Evolutionary conservation across 176 grass and related monocot genomes (phyloP).

Genomic region (Cenchrus americanus): DNA sequence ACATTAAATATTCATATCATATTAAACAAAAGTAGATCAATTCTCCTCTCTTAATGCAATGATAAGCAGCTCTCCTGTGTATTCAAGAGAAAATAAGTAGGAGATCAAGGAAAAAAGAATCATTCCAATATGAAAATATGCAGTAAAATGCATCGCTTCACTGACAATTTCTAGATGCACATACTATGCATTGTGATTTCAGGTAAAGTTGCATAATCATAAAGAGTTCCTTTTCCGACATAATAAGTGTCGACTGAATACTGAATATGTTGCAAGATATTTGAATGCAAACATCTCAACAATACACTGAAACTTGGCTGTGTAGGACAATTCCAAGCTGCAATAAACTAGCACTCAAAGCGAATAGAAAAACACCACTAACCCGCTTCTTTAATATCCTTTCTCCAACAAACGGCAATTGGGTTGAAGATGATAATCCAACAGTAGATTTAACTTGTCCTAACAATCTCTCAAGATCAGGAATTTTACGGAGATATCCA

Average conservation of each 20-base stretch:
- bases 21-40: background rate
- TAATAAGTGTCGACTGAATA: background rate
- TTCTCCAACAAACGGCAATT: conserved; percentile 72
- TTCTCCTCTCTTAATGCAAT: too few species aligned
- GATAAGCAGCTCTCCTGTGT: too few species aligned
- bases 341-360: conserved; percentile 21
- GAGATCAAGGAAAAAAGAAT: background rate
- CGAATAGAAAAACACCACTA: conserved; percentile 31
- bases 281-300: background rate
- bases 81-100: background rate
- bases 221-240: background rate
- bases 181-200: background rate
- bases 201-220: conserved; percentile 3
- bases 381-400: conserved; percentile 84
- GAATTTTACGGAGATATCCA: conserved; percentile 66
- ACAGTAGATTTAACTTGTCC: conserved; percentile 78
- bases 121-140: background rate
- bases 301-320: background rate
- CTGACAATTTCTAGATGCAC: background rate
- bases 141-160: background rate
- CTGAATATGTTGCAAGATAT: background rate
- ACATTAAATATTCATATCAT: background rate
- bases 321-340: conserved; percentile 7
- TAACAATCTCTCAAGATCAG: conserved; percentile 86
- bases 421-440: conserved; percentile 62